Base-by-base conservation (phyloP, 495 filamentous ascomycete genomes). In the Aspergillus coremiiformis region DNA sequence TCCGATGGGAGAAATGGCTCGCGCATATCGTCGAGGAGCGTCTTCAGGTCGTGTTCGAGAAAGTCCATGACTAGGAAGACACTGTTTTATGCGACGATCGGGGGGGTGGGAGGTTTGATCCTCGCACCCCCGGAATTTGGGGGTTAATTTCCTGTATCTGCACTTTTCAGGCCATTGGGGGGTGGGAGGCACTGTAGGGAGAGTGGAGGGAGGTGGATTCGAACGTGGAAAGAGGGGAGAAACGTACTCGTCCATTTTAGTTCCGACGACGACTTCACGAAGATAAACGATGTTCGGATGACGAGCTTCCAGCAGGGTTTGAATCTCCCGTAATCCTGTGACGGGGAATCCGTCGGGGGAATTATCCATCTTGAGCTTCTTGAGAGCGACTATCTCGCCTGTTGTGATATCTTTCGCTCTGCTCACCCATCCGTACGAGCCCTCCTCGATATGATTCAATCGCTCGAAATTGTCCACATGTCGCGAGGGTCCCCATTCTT, bases 1-100 rank as follows among this genome's bases (percentile, higher is more conserved):
- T 98, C 93, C 27, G 90, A 96, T 12, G 87, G 84, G 44, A 94
- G 78, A 70, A 98, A 98, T 0, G 92, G 90, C 59, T 96, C 89
- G 44, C 84, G 78, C 89, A 96, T 96, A 62, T 91, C 87, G 58
- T 94, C 87, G 53, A 92, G 85, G 51, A 98, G 79, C 51, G 87
- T 87, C 73, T 95, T 95, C 53, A 98, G 85, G 68, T 98, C 93
- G 75, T 98, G 93, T 75, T 96, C 92, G 63, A 96, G 76, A 73
- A 97, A 98, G 68, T 96, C 91, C 81, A 98, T 91, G 51, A 98
- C 93, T 44, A 98, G 83, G 74, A 86, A 97, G 55, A 95, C 84
- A 73, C 88, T 90, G 65, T 62, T 37, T 23, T 33, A 24, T 32
- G 42, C 22, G 41, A 29, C 19, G 27, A 32, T 19, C 35, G 33